Conservation (phyloP, 2,329 filamentous ascomycete genomes). For the Dactylellina haptotyla region DNA sequence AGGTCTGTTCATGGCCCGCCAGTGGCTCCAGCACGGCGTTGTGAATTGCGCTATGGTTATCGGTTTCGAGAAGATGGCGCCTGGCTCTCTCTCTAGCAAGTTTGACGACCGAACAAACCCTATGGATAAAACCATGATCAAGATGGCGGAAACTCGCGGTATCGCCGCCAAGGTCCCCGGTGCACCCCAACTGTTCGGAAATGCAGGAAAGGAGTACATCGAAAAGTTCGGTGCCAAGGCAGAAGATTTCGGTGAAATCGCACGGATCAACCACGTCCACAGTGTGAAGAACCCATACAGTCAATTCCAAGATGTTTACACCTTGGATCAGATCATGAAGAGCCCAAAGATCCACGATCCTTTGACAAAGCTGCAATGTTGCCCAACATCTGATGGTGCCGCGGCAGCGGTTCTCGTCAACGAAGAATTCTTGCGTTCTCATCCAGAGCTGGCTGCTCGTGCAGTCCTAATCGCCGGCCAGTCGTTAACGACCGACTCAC, state of each 20-base stretch:
- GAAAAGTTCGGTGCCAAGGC: conserved; percentile 88
- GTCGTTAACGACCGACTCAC: conserved; percentile 83
- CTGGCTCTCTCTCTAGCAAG: conserved; percentile 82
- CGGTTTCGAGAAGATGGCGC: conserved; percentile 98
- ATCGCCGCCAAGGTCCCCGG: conserved; percentile 79
- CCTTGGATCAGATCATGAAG: conserved; percentile 80
- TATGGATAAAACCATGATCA: conserved; percentile 74
- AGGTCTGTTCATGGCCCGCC: conserved; percentile 83
- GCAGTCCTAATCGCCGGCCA: conserved; percentile 92
- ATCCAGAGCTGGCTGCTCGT: conserved; percentile 81
- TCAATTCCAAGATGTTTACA: conserved; percentile 95
- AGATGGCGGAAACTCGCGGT: conserved; percentile 86
- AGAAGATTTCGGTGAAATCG: conserved; percentile 95
- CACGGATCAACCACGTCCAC: conserved; percentile 90
- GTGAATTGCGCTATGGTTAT: conserved; percentile 90
- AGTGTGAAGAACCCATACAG: conserved; percentile 93
- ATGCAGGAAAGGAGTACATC: conserved; percentile 92
- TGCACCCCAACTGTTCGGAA: conserved; percentile 93
- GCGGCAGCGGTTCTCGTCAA: conserved; percentile 90
- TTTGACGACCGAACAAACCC: conserved; percentile 88
- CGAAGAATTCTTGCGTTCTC: conserved; percentile 83
- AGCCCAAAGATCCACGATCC: conserved; percentile 83
- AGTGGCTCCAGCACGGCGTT: conserved; percentile 79
- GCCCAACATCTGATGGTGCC: conserved; percentile 91
- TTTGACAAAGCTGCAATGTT: conserved; percentile 97